Conservation (phyloP, 176 grass and related monocot genomes). For the Carex littledalei region DNA sequence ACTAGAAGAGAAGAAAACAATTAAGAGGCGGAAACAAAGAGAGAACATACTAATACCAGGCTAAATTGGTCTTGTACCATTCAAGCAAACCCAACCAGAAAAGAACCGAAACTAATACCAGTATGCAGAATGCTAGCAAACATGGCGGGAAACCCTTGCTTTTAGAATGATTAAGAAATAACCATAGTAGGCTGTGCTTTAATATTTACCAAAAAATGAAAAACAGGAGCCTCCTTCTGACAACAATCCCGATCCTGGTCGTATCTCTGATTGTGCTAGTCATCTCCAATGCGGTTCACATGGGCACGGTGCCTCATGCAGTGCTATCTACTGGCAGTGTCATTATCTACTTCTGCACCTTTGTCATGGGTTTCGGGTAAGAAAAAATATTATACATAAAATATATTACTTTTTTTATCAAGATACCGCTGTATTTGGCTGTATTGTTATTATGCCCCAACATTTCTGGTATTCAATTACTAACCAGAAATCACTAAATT, state of each 20-base stretch:
- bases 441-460: background rate
- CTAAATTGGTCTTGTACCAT: background rate
- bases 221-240: slow-evolving; percentile 55
- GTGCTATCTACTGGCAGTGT: slow-evolving; percentile 55
- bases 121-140: background rate
- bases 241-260: slow-evolving; percentile 64
- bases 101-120: background rate
- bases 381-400: background rate
- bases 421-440: background rate
- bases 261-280: slow-evolving; percentile 46
- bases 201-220: slow-evolving; percentile 11
- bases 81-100: background rate
- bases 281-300: slow-evolving; percentile 29
- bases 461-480: background rate
- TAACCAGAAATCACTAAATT: background rate
- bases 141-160: background rate
- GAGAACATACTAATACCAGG: background rate
- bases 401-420: background rate
- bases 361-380: slow-evolving; percentile 83
- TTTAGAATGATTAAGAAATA: background rate
- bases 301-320: slow-evolving; percentile 48
- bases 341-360: slow-evolving; percentile 68
- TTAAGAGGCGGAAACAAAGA: background rate
- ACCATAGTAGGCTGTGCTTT: background rate
- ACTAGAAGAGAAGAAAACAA: background rate